phyloP scores from a whole-genome alignment of 2,329 filamentous ascomycete genomes.

The Xylaria sp. region DNA sequence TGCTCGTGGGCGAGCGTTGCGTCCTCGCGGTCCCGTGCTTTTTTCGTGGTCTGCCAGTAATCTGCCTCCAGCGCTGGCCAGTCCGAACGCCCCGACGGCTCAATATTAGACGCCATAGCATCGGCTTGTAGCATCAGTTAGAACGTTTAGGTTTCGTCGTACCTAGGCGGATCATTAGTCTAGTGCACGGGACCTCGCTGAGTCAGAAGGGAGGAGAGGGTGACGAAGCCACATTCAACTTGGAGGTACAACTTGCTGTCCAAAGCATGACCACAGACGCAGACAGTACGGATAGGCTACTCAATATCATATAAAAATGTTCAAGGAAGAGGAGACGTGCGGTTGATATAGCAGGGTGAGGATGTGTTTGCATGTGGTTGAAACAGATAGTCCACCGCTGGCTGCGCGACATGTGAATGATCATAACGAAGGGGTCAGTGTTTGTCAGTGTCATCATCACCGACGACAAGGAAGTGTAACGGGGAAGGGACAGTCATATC shows the following conservation, averaged over 20 bases:
- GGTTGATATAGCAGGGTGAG: background rate
- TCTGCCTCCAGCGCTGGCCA: conserved; percentile 34
- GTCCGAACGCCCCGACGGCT: conserved; percentile 28
- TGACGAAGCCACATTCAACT: background rate
- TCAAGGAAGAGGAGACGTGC: background rate
- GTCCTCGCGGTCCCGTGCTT: conserved; percentile 36
- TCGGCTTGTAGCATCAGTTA: conserved; percentile 14
- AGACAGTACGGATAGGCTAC: background rate
- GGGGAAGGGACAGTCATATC: background rate
- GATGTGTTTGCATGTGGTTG: background rate
- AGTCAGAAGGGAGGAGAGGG: background rate
- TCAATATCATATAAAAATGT: background rate
- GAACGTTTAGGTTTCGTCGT: conserved; percentile 5
- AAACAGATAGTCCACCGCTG: background rate
- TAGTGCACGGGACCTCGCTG: background rate
- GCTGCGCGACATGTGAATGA: background rate
- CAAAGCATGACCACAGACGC: background rate
- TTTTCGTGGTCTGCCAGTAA: conserved; percentile 34
- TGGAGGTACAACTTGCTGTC: background rate
- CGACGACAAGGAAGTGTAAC: background rate
- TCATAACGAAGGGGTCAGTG: background rate
- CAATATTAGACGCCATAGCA: conserved; percentile 35
- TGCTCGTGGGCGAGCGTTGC: conserved; percentile 32
- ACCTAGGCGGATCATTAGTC: conserved; percentile 20
- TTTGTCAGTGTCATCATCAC: background rate